Evolutionary conservation across 106 monocot genomes (phyloP).

Genomic region (Dactylorhiza incarnata): DNA sequence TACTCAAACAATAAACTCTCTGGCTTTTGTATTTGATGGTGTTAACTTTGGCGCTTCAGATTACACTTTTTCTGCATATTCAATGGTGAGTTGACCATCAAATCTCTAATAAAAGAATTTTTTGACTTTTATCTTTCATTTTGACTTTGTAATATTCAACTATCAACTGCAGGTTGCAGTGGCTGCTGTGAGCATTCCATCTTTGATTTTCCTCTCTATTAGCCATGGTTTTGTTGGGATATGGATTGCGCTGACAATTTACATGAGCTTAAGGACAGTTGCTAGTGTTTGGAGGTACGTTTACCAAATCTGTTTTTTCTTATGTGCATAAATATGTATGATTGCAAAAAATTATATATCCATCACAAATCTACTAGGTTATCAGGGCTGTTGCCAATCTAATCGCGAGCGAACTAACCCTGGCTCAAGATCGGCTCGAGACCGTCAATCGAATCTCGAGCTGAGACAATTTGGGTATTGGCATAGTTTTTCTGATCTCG

Average conservation of each 20-base stretch:
- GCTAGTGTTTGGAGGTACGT: slow-evolving; percentile 61
- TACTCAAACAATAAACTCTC: slow-evolving; percentile 51
- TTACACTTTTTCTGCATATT: slow-evolving; percentile 53
- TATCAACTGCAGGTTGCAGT: slow-evolving; percentile 32
- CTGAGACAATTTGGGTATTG: too few relatives aligned
- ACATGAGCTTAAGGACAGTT: slow-evolving; percentile 45
- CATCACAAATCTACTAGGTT: not conserved
- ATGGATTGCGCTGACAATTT: slow-evolving; percentile 51
- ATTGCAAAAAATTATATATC: not conserved
- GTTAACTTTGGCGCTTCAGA: slow-evolving; percentile 70
- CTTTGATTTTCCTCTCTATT: slow-evolving; percentile 37
- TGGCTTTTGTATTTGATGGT: slow-evolving; percentile 68
- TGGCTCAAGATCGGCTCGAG: too few relatives aligned
- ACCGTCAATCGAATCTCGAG: too few relatives aligned
- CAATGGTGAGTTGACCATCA: slow-evolving; percentile 29
- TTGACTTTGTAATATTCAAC: not conserved
- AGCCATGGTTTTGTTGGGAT: slow-evolving; percentile 50
- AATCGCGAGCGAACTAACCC: too few relatives aligned
- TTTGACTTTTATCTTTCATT: not conserved
- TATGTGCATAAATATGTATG: not conserved
- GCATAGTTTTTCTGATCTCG: too few relatives aligned
- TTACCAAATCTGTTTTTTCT: not conserved
- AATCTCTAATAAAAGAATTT: not conserved
- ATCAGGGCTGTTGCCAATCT: too few relatives aligned
- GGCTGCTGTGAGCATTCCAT: slow-evolving; percentile 36